Evolutionary conservation across 2,329 filamentous ascomycete genomes (phyloP).

Genomic region (Lachnellula cervina): DNA sequence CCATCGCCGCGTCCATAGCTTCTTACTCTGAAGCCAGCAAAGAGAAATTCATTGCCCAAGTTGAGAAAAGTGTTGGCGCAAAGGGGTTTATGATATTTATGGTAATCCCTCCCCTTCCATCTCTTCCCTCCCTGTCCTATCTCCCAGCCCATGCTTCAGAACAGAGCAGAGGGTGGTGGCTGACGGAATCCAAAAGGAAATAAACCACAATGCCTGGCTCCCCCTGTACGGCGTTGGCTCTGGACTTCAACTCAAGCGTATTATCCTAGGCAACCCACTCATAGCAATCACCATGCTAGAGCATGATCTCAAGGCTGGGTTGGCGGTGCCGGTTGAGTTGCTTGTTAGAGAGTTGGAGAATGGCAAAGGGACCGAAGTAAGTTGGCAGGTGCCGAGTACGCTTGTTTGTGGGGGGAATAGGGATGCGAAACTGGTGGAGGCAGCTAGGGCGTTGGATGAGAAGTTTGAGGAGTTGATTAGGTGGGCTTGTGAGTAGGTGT

Average conservation of each 20-base stretch:
- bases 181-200: slow-evolving; percentile 9
- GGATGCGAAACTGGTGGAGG: slow-evolving; percentile 8
- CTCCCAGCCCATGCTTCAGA: background rate
- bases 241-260: slow-evolving; percentile 12
- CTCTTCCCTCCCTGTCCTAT: background rate
- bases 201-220: slow-evolving; percentile 20
- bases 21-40: background rate
- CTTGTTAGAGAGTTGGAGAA: slow-evolving; percentile 14
- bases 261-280: slow-evolving; percentile 24
- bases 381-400: slow-evolving; percentile 18
- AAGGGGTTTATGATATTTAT: slow-evolving; percentile 23
- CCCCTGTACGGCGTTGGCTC: slow-evolving; percentile 14
- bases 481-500: slow-evolving; percentile 1
- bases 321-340: slow-evolving; percentile 22
- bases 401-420: slow-evolving; percentile 13
- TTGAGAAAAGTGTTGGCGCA: slow-evolving; percentile 10
- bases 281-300: slow-evolving; percentile 24
- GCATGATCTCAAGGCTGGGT: slow-evolving; percentile 14
- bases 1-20: slow-evolving; percentile 5
- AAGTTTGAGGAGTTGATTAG: slow-evolving; percentile 15
- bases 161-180: background rate
- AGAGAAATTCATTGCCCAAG: slow-evolving; percentile 7
- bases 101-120: background rate
- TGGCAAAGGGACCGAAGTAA: slow-evolving; percentile 14
- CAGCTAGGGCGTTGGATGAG: slow-evolving; percentile 13